Evolutionary conservation across 352 stramenopile species (phyloP), one percentile per base, ranked within the genome.

Genomic region (Phytophthora idaei): DNA sequence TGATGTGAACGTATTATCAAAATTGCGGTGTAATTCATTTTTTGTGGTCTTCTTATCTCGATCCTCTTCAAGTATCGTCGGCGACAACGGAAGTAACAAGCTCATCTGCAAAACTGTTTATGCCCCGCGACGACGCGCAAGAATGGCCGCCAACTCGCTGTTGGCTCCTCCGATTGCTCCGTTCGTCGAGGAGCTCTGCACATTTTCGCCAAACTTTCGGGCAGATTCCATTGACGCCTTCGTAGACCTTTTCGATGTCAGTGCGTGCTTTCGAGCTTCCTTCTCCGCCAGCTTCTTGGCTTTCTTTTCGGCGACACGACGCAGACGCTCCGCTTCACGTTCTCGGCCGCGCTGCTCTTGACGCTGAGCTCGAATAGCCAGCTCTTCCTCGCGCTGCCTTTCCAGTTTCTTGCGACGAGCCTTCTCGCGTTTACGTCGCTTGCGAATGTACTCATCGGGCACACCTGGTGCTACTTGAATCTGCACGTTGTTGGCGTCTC

Each of bases 211-310:
- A 67, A 96, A 96, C 68, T 96, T 91, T 28, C 88, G 80, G 5
- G 69, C 83, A 12, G 86, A 79, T 14, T 90, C 81, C 71, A 87
- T 79, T 2, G 67, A 74, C 14, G 64, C 63, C 54, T 89, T 90
- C 1, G 74, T 74, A 4, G 77, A 82, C 39, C 75, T 81, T 7
- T 64, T 80, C 11, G 62, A 61, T 15, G 67, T 73, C 41, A 79
- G 59, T 10, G 76, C 71, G 31, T 87, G 67, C 11, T 81, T 85
- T 1, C 80, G 79, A 14, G 84, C 70, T 12, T 95, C 87, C 41
- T 86, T 85, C 47, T 95, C 89, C 0, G 83, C 77, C 48, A 85
- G 83, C 51, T 96, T 96, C 51, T 94, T 94, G n/a, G 89, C 81
- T 61, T 96, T 96, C 60, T 92, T 92, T 50, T 95, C 86, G 0